Base-by-base conservation (phyloP, 495 filamentous ascomycete genomes). In the Aspergillus haitiensis region DNA sequence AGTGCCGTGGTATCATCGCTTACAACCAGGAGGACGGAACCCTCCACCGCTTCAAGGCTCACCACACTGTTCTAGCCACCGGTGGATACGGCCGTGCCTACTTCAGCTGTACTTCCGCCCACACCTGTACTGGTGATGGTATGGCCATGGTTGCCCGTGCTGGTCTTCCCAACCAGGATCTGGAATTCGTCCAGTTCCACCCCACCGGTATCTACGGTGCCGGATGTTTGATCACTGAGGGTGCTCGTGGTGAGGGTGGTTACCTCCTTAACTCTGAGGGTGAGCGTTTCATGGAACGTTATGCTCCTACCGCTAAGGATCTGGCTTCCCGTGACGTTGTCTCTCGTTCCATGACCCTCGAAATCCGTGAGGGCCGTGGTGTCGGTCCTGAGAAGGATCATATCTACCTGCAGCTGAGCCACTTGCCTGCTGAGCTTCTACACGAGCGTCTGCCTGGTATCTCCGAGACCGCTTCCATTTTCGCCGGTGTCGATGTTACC, bases 141-240 rank as follows among this genome's bases (percentile, higher is more conserved):
- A 96, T 93, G 89, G 94, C 93, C 61, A 96, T 97, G 94, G 94
- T 96, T 71, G 88, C 94, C 64, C 91, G 94, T 76, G 94, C 94
- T 57, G 94, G 94, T 72, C 89, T 98, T 36, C 94, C 94, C 55
- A 96, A 97, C 82, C 94, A 98, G 80, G 94, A 98, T 84, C 83
- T 98, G 68, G 94, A 98, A 77, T 98, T 98, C 79, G 94, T 98
- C 64, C 94, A 98, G 81, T 98, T 98, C 86, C 94, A 98, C 77
- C 94, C 94, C 27, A 97, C 94, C 55, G 94, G 94, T 80, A 98
- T 98, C 79, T 98, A 98, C 77, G 94, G 94, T 74, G 94, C 94
- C 63, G 94, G 94, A 64, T 97, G 93, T 77, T 78, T 98, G 82
- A 98, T 98, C 71, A 98, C 94, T 42, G 93, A 98, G 79, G 94